phyloP scores from a whole-genome alignment of 805 yeast species.

The Wickerhamiella vanderwaltii region DNA sequence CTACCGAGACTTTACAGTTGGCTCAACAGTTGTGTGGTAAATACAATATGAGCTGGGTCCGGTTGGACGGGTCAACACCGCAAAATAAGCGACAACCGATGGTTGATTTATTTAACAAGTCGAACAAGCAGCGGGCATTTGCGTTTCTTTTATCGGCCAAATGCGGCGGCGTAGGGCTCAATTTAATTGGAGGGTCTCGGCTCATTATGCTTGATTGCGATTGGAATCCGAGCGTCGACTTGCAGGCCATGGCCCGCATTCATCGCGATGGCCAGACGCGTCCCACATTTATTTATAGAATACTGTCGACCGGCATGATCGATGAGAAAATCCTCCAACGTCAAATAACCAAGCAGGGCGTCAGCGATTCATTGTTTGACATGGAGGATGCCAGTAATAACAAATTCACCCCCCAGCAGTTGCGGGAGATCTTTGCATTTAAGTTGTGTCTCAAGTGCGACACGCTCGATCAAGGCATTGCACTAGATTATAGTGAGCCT shows the following conservation, averaged over 20 bases:
- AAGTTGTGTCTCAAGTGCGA: slow-evolving; percentile 40
- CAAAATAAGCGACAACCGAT: slow-evolving; percentile 49
- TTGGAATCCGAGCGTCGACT: slow-evolving; percentile 91
- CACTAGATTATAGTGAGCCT: slow-evolving; percentile 2
- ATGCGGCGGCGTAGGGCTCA: slow-evolving; percentile 89
- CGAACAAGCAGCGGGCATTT: slow-evolving; percentile 32
- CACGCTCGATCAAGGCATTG: slow-evolving; percentile 47
- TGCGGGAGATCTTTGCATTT: slow-evolving; percentile 63
- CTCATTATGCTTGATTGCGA: slow-evolving; percentile 81
- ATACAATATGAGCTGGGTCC: slow-evolving; percentile 37
- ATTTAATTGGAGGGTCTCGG: slow-evolving; percentile 81
- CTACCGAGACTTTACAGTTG: slow-evolving; percentile 74
- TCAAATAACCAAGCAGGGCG: slow-evolving; percentile 69
- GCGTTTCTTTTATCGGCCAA: slow-evolving; percentile 75
- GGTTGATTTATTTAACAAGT: slow-evolving; percentile 56
- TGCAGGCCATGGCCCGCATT: slow-evolving; percentile 91
- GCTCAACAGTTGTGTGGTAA: slow-evolving; percentile 45
- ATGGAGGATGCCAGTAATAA: slow-evolving; percentile 27
- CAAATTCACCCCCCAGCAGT: slow-evolving; percentile 54
- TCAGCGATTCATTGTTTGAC: slow-evolving; percentile 61
- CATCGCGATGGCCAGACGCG: slow-evolving; percentile 85
- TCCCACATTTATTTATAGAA: slow-evolving; percentile 69
- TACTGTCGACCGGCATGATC: slow-evolving; percentile 68
- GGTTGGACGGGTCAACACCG: slow-evolving; percentile 81
- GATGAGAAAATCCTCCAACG: slow-evolving; percentile 93